These are phyloP conservation scores for Pulveroboletus frians DNA, from an alignment of 768 basidiomycete genomes.

Conservation along the genomic window DNA sequence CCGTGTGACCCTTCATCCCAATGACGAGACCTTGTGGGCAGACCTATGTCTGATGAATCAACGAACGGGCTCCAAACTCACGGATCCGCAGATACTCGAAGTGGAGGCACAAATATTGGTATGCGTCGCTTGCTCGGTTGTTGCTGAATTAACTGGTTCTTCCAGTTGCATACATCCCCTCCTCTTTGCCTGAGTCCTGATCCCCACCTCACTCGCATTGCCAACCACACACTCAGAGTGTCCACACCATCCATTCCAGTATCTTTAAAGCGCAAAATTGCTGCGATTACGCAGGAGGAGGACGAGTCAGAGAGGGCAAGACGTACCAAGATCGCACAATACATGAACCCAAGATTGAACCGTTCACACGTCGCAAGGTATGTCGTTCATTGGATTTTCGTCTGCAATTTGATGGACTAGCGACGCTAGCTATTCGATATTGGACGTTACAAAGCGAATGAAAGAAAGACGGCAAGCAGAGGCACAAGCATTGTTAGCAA, in stretches of 20 bases:
- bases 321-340: constrained; percentile 69
- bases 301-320: constrained; percentile 72
- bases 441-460: constrained; percentile 44
- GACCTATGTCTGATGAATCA: constrained; percentile 70
- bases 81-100: constrained; percentile 68
- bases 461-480: constrained; percentile 26
- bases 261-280: constrained; percentile 74
- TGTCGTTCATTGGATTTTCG: constrained; percentile 8
- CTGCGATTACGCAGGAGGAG: constrained; percentile 64
- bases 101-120: constrained; percentile 73
- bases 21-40: constrained; percentile 70
- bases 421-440: constrained; percentile 46
- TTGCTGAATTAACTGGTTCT: constrained; percentile 6
- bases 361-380: constrained; percentile 48
- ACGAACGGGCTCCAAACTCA: constrained; percentile 53
- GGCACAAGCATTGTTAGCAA: constrained; percentile 21
- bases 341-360: constrained; percentile 63
- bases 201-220: constrained; percentile 68
- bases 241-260: constrained; percentile 68
- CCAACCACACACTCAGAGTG: constrained; percentile 66
- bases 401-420: constrained; percentile 1
- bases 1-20: constrained; percentile 74
- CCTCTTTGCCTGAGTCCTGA: constrained; percentile 80
- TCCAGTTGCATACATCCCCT: constrained; percentile 65
- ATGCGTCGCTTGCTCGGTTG: constrained; percentile 16